Conservation (phyloP, 2,329 filamentous ascomycete species). For the Aspergillus pseudoviridinutans region DNA sequence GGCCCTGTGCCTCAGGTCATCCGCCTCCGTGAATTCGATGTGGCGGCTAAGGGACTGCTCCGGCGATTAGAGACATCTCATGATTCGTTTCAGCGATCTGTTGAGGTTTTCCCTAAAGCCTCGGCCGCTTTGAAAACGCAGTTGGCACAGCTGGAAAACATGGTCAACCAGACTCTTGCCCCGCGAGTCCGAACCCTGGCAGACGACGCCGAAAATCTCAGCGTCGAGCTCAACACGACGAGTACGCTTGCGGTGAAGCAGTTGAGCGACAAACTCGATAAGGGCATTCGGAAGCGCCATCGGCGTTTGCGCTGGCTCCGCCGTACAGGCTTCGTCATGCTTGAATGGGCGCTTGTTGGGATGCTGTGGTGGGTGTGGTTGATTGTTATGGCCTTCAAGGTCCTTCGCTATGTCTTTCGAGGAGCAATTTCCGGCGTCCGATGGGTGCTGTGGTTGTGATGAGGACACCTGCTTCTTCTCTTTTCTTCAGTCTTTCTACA, state of each 20-base stretch:
- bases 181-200: conserved; percentile 63
- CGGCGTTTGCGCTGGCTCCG: conserved; percentile 72
- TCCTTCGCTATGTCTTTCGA: conserved; percentile 60
- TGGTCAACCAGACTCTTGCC: conserved; percentile 49
- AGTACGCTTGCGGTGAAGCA: conserved; percentile 77
- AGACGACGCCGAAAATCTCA: conserved; percentile 76
- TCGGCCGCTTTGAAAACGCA: conserved; percentile 43
- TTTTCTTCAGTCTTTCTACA: not conserved
- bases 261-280: conserved; percentile 69
- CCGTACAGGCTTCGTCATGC: conserved; percentile 70
- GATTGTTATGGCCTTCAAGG: conserved; percentile 70
- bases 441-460: conserved; percentile 80
- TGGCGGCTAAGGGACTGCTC: conserved; percentile 52
- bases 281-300: conserved; percentile 66
- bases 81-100: conserved; percentile 40
- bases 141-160: conserved; percentile 42
- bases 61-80: conserved; percentile 45
- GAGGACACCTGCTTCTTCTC: not conserved
- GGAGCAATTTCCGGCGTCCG: conserved; percentile 58
- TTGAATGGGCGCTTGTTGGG: conserved; percentile 84
- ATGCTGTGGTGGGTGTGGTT: conserved; percentile 96
- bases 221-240: conserved; percentile 68
- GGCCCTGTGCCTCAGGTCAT: conserved; percentile 39
- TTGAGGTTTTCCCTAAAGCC: conserved; percentile 45
- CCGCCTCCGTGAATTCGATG: conserved; percentile 50